Base-by-base conservation (phyloP, 1,139 yeast species). In the Hyphopichia fennica region DNA sequence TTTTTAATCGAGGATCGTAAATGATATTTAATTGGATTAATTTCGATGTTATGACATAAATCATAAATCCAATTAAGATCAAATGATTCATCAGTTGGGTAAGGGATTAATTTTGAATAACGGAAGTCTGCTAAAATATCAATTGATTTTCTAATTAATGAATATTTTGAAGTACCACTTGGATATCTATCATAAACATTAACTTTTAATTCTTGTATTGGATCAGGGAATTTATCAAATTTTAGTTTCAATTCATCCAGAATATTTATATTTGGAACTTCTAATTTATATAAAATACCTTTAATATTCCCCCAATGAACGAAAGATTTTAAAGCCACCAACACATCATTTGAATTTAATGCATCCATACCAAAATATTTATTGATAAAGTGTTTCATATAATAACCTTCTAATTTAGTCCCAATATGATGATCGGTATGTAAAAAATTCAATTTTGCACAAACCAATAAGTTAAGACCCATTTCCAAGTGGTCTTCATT, bases 341-440 rank as follows among this genome's bases (percentile, higher is more conserved):
- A 66, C 15, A 77, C 75, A 38, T 72, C 75, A 1, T 63, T 63
- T 37, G 75, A 68, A 16, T 56, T 56, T 25, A 76, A 49, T 0
- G 77, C 72, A 2, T 64, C 73, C 6, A 57, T 60, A 1, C 80
- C 81, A 46, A 67, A 76, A 44, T 68, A 67, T 31, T 66, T 64
- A 23, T 51, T 53, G 41, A 79, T 66, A 35, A 65, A 65, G 40
- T 66, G 62, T 38, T 67, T 66, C 64, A 79, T 60, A 48, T 69
- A 71, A 40, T 56, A 53, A 2, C 82, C 81, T 46, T 76, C 81
- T 18, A 78, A 58, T 43, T 65, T 68, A 13, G 76, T 71, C 4
- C 79, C 79, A 23, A 77, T 70, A 53, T 77, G 81, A 51, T 79
- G 84, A 54, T 79, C 83, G 1, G 83, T 76, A 50, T 78, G 83